These are phyloP conservation scores for Pseudogymnoascus pannorum DNA, from an alignment of 2,329 filamentous ascomycete species.

Conservation along the genomic window DNA sequence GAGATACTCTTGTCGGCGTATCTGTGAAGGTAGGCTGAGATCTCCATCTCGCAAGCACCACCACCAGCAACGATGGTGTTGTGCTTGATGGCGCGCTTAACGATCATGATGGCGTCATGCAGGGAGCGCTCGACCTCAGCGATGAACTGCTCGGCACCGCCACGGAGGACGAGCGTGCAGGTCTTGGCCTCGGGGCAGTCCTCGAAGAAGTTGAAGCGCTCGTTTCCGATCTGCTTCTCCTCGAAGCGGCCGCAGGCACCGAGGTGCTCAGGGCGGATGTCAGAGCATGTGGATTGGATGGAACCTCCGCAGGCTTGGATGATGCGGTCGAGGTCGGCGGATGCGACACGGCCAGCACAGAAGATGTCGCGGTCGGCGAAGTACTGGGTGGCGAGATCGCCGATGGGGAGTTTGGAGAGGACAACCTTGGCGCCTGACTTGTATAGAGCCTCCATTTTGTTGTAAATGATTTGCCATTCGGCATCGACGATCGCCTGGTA, in stretches of 20 bases:
- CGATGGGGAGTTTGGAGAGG: conserved; percentile 92
- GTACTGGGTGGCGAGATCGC: conserved; percentile 93
- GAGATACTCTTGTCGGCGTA: conserved; percentile 89
- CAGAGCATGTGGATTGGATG: conserved; percentile 91
- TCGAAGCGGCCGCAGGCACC: conserved; percentile 88
- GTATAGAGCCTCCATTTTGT: conserved; percentile 93
- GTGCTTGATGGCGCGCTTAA: conserved; percentile 96
- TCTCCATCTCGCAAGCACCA: conserved; percentile 92
- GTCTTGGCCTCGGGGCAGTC: conserved; percentile 94
- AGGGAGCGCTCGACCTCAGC: conserved; percentile 96
- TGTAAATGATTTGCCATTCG: conserved; percentile 99
- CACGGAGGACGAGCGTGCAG: conserved; percentile 89
- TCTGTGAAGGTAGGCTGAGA: conserved; percentile 85
- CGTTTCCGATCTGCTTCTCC: conserved; percentile 92
- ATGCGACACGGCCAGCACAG: conserved; percentile 87
- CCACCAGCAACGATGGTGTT: conserved; percentile 90
- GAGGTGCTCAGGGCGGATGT: conserved; percentile 82
- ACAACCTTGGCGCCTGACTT: conserved; percentile 96
- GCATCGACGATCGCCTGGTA: conserved; percentile 99
- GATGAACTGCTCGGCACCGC: conserved; percentile 97
- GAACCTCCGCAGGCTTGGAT: conserved; percentile 90
- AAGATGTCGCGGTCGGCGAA: conserved; percentile 98
- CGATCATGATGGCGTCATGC: conserved; percentile 99
- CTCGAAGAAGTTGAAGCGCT: conserved; percentile 98
- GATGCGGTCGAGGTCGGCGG: conserved; percentile 92